Evolutionary conservation across 2,329 filamentous ascomycete species (phyloP).

Genomic region (Aquanectria penicillioides): DNA sequence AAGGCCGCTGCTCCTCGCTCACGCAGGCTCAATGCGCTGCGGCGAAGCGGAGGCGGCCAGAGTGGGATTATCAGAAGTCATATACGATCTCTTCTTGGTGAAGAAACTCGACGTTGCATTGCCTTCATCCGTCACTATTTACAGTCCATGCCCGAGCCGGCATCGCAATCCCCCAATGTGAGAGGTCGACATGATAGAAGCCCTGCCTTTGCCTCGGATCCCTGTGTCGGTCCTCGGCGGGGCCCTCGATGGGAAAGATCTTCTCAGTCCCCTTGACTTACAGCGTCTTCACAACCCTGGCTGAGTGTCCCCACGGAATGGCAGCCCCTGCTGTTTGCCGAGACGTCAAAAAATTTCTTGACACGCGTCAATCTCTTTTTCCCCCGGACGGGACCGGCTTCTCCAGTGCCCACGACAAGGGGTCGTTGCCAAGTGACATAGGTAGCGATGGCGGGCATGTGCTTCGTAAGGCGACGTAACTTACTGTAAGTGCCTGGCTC

Average conservation of each 20-base stretch:
- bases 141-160: not conserved
- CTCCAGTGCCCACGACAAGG: not conserved
- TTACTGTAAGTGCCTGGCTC: conserved; percentile 4
- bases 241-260: no score
- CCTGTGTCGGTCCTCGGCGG: no score
- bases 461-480: no score
- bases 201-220: no score
- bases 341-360: not conserved
- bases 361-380: conserved; percentile 10
- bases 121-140: conserved; percentile 1
- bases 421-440: not conserved
- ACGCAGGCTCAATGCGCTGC: no score
- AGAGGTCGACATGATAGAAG: conserved; percentile 7
- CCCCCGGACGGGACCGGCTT: not conserved
- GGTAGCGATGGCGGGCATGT: no score
- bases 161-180: not conserved
- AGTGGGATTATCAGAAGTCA: not conserved
- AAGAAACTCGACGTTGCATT: conserved; percentile 10
- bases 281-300: no score
- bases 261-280: no score
- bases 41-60: not conserved
- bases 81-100: not conserved
- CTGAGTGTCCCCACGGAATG: no score
- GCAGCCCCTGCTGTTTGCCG: conserved; percentile 4
- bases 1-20: no score